Evolutionary conservation across 768 basidiomycete genomes (phyloP), one percentile per base, ranked within the genome.

Genomic region (Pisolithus albus): DNA sequence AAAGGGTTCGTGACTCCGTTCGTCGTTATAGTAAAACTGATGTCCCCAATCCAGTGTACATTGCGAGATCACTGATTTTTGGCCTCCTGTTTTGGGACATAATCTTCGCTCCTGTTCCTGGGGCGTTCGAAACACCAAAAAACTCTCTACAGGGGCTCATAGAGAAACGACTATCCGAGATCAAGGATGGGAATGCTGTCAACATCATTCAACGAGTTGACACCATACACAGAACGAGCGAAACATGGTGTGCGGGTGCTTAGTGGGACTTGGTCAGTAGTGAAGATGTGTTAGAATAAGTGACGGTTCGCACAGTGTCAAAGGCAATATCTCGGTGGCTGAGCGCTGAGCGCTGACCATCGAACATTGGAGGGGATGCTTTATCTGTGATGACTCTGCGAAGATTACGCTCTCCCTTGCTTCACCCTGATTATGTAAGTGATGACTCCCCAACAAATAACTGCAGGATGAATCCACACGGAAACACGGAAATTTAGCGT

Each of bases 71-170:
- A 75, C 80, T 86, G 8, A 71, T 97, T 32, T 98, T 93, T 62
- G 83, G 80, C 2, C 77, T 98, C 1, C 73, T 93, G 21, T 94
- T 96, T 61, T 97, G 92, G 91, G 92, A 96, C 59, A 77, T 89
- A 56, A 78, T 89, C 49, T 96, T 93, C 61, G 74, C 79, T 4
- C 72, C 82, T 16, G 71, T 97, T 15, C 83, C 86, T 1, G 94
- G 95, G 2, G 92, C 91, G 4, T 97, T 98, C 63, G 95, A 98
- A 68, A 98, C 95, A 1, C 79, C 80, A n/a, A n/a, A n/a, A n/a
- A n/a, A 75, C 21, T 79, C 88, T 16, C 82, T 95, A 15, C 73
- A 78, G 57, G 79, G 77, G 1, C 64, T 78, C 24, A 84, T 93
- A 59, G 81, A 90, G 49, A 55, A 59, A 6, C 82, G 92, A 2